Conservation (phyloP, 2,329 filamentous ascomycete genomes). For the Biscogniauxia sp. region DNA sequence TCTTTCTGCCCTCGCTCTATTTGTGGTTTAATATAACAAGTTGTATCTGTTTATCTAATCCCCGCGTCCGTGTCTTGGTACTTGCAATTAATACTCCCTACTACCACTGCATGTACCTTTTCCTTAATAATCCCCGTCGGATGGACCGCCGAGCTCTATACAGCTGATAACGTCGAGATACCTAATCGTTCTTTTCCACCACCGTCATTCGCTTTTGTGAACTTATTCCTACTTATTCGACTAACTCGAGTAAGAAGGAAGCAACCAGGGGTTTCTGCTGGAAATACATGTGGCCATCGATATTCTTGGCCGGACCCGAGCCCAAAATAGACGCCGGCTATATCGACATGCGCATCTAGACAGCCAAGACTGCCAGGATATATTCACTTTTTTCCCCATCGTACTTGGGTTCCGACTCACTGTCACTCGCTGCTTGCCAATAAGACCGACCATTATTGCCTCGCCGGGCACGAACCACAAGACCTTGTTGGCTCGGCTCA, state of each 20-base stretch:
- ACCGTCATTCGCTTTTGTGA: not conserved
- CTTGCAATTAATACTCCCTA: not conserved
- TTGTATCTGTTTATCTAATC: not conserved
- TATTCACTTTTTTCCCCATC: slow-evolving; percentile 21
- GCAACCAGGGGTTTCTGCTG: not conserved
- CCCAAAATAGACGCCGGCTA: slow-evolving; percentile 22
- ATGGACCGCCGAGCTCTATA: not conserved
- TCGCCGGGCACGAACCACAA: slow-evolving; percentile 14
- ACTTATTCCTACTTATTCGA: not conserved
- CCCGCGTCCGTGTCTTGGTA: not conserved
- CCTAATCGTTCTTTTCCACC: not conserved
- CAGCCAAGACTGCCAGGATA: slow-evolving; percentile 23
- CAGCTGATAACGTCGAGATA: not conserved
- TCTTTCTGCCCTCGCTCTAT: not conserved
- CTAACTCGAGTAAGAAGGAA: not conserved
- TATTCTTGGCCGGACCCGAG: slow-evolving; percentile 12
- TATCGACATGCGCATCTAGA: slow-evolving; percentile 24
- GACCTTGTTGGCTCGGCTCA: slow-evolving; percentile 22
- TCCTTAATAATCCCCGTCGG: not conserved
- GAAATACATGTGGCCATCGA: not conserved
- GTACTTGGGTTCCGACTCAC: slow-evolving; percentile 4
- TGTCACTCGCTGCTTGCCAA: slow-evolving; percentile 18
- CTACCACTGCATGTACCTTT: not conserved
- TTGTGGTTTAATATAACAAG: not conserved
- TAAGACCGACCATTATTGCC: slow-evolving; percentile 16